Base-by-base conservation (phyloP, 1,284 basidiomycete genomes). In the Ustilago trichophora region DNA sequence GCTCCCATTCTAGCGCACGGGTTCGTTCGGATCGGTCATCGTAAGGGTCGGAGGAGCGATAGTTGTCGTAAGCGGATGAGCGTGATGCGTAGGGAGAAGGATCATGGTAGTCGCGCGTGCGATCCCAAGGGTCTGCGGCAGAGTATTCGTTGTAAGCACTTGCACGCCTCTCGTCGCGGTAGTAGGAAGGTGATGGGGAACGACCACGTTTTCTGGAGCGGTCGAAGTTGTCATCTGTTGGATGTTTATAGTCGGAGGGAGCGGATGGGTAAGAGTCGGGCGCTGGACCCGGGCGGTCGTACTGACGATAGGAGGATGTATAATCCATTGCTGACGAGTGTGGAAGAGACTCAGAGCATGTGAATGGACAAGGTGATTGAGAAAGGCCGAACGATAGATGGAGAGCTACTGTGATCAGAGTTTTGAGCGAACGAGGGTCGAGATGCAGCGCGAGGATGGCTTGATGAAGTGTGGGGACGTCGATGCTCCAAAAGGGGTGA, bases 201-300 rank as follows among this genome's bases (percentile, higher is more conserved):
- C 70, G 70, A 19, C 38, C 57, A 24, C 70, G 70, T 37, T 72
- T 72, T 13, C 65, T 55, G n/a, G 57, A 46, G 25, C 65, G 60
- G 18, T 65, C 65, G 49, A 60, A 65, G 9, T 43, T 8, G 25
- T 70, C 67, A 25, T 70, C 57, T 37, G 56, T 27, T 15, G 56
- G 15, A 15, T 41, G 43, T 19, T 52, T 47, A 50, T 42, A 50
- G 22, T 40, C 19, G 33, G 54, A n/a, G 13, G 33, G 35, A 4
- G 45, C 15, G 21, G 44, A 22, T 29, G 34, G 19, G 37, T 53
- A 48, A 9, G 53, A 22, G 24, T 49, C 63, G 16, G 43, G 25
- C 10, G 22, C 42, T 41, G 53, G 27, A 37, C 51, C 56, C 21
- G 48, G 22, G 18, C 66, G 59, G 43, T 70, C 56, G 27, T 69